These are phyloP conservation scores for Amphichorda felina DNA, from an alignment of 2,329 filamentous ascomycete genomes.

Conservation along the genomic window DNA sequence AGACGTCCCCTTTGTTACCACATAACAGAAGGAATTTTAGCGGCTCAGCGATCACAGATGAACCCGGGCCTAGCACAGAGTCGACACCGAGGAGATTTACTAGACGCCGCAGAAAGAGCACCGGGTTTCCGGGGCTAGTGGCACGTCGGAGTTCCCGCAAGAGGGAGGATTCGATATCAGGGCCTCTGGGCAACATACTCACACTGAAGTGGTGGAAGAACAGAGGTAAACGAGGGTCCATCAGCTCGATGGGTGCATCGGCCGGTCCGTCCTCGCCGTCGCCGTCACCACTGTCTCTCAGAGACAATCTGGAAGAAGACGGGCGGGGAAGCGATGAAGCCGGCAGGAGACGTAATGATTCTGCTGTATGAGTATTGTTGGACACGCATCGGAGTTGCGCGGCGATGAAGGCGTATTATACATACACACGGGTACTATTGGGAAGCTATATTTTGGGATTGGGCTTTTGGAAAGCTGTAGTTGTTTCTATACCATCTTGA, in stretches of 20 bases:
- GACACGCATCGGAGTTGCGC: constrained; percentile 4
- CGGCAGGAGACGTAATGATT: constrained; percentile 11
- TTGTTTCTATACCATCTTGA: constrained; percentile 1
- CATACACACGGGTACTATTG: constrained; percentile 5
- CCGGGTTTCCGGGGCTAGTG: constrained; percentile 49
- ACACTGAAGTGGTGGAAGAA: constrained; percentile 42
- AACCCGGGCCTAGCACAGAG: constrained; percentile 17
- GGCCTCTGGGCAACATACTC: constrained; percentile 38
- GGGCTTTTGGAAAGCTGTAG: constrained; percentile 1
- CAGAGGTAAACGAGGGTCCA: constrained; percentile 8
- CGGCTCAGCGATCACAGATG: constrained; percentile 13
- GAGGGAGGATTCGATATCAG: constrained; percentile 30
- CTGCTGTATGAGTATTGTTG: constrained; percentile 18
- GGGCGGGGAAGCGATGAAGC: constrained; percentile 5
- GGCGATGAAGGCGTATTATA: constrained; percentile 9
- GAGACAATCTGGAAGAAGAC: constrained; percentile 10
- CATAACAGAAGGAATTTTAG: constrained; percentile 17
- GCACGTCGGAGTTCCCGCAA: constrained; percentile 32
- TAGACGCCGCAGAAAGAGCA: constrained; percentile 43
- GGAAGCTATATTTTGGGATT: constrained; percentile 4
- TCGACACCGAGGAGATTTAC: constrained; percentile 16
- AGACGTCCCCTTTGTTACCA: not conserved
- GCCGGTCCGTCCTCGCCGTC: no score
- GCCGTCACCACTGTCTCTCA: constrained; percentile 5
- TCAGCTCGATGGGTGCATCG: constrained; percentile 1